A percentile compares a stretch with the other conserved stretches of the same genome.
Conservation (phyloP, 352 stramenopile species). For the Phytophthora pseudosyringae region DNA sequence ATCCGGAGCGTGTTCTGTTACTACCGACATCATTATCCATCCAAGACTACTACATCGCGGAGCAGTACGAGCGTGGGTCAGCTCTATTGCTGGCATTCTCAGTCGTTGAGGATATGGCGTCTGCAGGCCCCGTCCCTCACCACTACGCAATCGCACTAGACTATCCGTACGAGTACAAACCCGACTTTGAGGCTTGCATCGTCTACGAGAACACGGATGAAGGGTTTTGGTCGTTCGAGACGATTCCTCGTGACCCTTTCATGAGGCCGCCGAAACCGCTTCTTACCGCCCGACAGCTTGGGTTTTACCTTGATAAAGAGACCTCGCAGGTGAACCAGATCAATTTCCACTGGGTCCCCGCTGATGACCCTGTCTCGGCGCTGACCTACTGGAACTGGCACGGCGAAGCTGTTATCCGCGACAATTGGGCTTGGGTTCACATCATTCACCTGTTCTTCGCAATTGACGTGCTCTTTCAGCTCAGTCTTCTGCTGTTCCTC, state of each 20-base stretch:
- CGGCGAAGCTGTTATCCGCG: conserved; percentile 37
- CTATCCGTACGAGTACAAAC: conserved; percentile 43
- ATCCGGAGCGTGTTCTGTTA: conserved; percentile 32
- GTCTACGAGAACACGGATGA: conserved; percentile 26
- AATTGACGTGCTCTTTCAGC: conserved; percentile 43
- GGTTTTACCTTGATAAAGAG: conserved; percentile 48
- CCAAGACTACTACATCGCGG: conserved; percentile 41
- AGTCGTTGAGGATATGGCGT: conserved; percentile 35
- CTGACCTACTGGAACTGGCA: conserved; percentile 39
- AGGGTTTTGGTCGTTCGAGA: conserved; percentile 32
- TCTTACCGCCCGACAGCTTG: conserved; percentile 41
- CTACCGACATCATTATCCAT: conserved; percentile 32
- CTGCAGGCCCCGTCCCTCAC: conserved; percentile 24
- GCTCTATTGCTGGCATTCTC: conserved; percentile 30
- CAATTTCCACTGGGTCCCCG: conserved; percentile 31
- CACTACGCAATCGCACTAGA: conserved; percentile 34
- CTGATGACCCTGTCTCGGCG: conserved; percentile 20
- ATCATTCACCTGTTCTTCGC: conserved; percentile 53
- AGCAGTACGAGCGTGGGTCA: conserved; percentile 35
- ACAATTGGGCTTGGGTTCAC: conserved; percentile 65
- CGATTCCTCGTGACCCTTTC: conserved; percentile 26
- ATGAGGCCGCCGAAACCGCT: conserved; percentile 33
- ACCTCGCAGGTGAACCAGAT: conserved; percentile 53
- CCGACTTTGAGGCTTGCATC: conserved; percentile 31
- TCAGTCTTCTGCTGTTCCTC: conserved; percentile 47